phyloP scores from a whole-genome alignment of 768 basidiomycete species.

The Boletellus ananiceps region DNA sequence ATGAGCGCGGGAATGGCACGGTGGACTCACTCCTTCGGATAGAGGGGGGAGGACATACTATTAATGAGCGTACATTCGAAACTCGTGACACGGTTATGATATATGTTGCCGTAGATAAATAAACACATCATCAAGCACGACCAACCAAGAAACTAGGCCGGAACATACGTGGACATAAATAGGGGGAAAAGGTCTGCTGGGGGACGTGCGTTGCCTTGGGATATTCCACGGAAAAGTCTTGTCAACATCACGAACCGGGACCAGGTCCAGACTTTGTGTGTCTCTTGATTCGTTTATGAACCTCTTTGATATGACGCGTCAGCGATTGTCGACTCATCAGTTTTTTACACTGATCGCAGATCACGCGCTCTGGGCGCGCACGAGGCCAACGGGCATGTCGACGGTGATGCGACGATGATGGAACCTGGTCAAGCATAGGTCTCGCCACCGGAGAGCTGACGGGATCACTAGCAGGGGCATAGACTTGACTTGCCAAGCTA shows the following conservation, averaged over 20 bases:
- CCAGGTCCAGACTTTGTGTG: neutral
- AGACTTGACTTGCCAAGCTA: neutral
- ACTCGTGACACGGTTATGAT: neutral
- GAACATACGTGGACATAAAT: neutral
- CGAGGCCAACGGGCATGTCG: neutral
- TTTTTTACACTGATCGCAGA: slow-evolving; percentile 12
- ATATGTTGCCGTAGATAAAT: neutral
- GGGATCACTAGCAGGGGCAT: neutral
- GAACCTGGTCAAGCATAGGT: slow-evolving; percentile 2
- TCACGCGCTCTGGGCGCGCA: neutral
- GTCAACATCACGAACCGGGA: neutral
- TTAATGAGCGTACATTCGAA: neutral
- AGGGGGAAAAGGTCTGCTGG: neutral
- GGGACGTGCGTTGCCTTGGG: neutral
- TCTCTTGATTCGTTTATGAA: slow-evolving; percentile 18
- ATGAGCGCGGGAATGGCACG: slow-evolving; percentile 2
- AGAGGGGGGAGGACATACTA: neutral
- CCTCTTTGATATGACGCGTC: slow-evolving; percentile 17
- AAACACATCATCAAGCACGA: neutral
- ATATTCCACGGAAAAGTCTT: neutral
- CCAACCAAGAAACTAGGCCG: neutral
- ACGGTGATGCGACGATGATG: slow-evolving; percentile 2
- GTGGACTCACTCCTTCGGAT: neutral
- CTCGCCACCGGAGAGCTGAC: neutral
- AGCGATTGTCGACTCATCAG: slow-evolving; percentile 14